Base-by-base conservation (phyloP, 2,329 filamentous ascomycete species). In the Exophiala alcalophila region DNA sequence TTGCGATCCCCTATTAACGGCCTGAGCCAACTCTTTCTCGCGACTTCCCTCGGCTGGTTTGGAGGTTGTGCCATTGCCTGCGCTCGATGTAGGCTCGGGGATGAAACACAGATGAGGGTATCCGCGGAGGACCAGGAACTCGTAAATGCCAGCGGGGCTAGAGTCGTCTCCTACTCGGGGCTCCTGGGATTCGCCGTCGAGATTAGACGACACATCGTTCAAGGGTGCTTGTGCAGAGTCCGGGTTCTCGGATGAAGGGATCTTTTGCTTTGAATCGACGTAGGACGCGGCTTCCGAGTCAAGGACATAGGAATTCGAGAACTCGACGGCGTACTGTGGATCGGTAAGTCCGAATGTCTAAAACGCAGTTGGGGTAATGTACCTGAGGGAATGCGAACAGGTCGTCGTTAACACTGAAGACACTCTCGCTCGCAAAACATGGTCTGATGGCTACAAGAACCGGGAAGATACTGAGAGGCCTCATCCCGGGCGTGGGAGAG, bases 371-470 rank as follows among this genome's bases (percentile, higher is more conserved):
- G 28, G 27, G 21, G 34, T 26, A 20, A 34, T 71, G 52, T 72
- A 91, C 86, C 76, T 92, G 87, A 8, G 90, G 90, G 65, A 84
- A 88, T 12, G 88, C 88, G 43, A 94, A 75, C 37, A 95, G 65
- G 62, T 96, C 90, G 61, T 94, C 87, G 59, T 92, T 82, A 43
- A 94, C 85, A 67, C 83, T 94, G 70, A 95, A 95, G 14, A 73
- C 66, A 54, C 74, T 74, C 57, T 76, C 74, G 56, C 65, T 76
- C 32, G 73, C 76, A 11, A 33, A n/a, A 28, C 42, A 49, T 2
- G 30, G 29, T 12, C 19, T 18, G 16, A 36, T 15, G 4, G 27
- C 15, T 14, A 34, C 27, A 10, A 18, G 30, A 40, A 20, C 23
- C n/a, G 11, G 8, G 21, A 43, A n/a, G 10, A 38, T 2, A 33